Conservation (phyloP, 768 basidiomycete genomes). For the Boletus sensibilis region DNA sequence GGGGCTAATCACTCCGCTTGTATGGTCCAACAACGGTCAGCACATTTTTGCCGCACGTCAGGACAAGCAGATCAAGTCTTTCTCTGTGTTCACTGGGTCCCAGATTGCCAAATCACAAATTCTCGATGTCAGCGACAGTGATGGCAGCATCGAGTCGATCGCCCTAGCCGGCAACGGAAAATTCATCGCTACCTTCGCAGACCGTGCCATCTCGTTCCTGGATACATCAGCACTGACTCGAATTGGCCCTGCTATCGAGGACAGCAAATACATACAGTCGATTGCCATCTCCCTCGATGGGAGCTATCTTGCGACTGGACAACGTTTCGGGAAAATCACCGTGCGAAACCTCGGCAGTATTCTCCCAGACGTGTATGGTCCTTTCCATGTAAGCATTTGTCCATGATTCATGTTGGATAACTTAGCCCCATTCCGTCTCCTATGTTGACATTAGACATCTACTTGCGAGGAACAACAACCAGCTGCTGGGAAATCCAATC, state of each 20-base stretch:
- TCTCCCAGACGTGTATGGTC: not conserved
- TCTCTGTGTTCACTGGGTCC: not conserved
- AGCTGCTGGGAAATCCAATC: not conserved
- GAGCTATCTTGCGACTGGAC: not conserved
- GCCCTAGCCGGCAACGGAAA: not conserved
- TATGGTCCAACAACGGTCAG: not conserved
- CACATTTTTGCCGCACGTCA: not conserved
- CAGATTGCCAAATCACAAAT: not conserved
- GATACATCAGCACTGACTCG: not conserved
- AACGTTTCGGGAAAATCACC: not conserved
- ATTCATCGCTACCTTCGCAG: not conserved
- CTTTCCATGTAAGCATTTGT: not conserved
- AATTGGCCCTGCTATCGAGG: not conserved
- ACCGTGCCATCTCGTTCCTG: not conserved
- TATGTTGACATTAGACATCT: not conserved
- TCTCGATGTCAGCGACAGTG: not conserved
- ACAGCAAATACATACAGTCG: fast-evolving
- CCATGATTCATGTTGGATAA: not conserved
- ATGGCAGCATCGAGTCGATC: not conserved
- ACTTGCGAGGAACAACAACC: not conserved
- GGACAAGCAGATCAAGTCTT: not conserved
- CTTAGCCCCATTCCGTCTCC: too few species aligned
- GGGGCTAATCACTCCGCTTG: not conserved
- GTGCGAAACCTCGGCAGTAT: not conserved
- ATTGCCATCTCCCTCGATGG: not conserved